Conservation (phyloP, 176 grass and related monocot genomes). For the Aegilops tauschii region DNA sequence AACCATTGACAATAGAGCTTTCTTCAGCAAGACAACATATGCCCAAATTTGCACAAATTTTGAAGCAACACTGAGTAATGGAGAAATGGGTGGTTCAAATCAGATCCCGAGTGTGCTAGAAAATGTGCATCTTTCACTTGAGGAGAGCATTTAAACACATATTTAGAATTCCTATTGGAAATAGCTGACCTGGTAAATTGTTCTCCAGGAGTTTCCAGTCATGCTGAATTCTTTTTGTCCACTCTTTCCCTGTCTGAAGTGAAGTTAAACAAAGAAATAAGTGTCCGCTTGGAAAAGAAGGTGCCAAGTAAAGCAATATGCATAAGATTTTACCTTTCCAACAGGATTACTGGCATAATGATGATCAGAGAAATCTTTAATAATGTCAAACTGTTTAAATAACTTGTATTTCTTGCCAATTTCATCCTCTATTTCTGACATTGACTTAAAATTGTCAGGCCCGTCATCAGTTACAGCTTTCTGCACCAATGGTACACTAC, state of each 20-base stretch:
- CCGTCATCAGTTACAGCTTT: slow-evolving; percentile 15
- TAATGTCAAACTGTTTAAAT: slow-evolving; percentile 82
- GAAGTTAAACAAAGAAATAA: not conserved
- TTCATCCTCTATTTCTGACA: slow-evolving; percentile 61
- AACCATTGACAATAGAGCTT: slow-evolving; percentile 1
- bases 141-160: not conserved
- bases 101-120: not conserved
- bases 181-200: slow-evolving; percentile 70
- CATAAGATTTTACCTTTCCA: slow-evolving; percentile 42
- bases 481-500: slow-evolving; percentile 50
- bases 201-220: slow-evolving; percentile 86
- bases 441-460: slow-evolving; percentile 38
- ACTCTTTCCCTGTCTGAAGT: slow-evolving; percentile 66
- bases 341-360: slow-evolving; percentile 38
- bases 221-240: slow-evolving; percentile 74
- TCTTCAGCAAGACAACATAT: not conserved
- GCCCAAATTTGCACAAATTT: slow-evolving; percentile 2
- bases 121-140: not conserved
- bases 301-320: not conserved
- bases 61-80: not conserved
- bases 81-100: not conserved
- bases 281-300: not conserved
- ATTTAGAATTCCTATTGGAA: not conserved
- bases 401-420: slow-evolving; percentile 66
- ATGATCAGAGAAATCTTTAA: slow-evolving; percentile 74